These are phyloP conservation scores for Xylaria multiplex DNA, from an alignment of 2,329 filamentous ascomycete genomes.

Conservation along the genomic window DNA sequence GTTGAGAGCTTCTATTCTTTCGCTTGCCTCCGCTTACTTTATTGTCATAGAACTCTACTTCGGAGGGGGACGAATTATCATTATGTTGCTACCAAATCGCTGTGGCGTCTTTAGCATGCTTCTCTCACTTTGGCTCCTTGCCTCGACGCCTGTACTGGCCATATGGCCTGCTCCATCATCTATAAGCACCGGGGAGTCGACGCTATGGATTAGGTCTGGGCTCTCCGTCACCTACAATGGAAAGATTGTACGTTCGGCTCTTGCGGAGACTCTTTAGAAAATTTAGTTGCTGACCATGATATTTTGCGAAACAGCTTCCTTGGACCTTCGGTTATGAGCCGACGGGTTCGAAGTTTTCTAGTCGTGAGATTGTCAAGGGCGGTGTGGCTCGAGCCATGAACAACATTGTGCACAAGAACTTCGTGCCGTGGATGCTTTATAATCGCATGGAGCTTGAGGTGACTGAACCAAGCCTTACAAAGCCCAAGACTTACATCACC, in stretches of 20 bases:
- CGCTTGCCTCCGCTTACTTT: slow-evolving; percentile 28
- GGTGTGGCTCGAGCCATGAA: slow-evolving; percentile 68
- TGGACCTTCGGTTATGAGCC: slow-evolving; percentile 59
- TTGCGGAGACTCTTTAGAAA: slow-evolving; percentile 32
- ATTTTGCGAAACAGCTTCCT: slow-evolving; percentile 55
- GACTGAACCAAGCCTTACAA: slow-evolving; percentile 68
- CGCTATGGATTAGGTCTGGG: slow-evolving; percentile 63
- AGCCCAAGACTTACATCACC: slow-evolving; percentile 61
- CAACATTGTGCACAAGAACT: slow-evolving; percentile 72
- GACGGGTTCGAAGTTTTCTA: slow-evolving; percentile 54
- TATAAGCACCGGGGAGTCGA: slow-evolving; percentile 61
- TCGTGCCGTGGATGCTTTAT: slow-evolving; percentile 83
- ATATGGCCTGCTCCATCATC: slow-evolving; percentile 67
- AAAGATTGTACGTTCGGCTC: slow-evolving; percentile 58
- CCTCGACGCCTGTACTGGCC: slow-evolving; percentile 57
- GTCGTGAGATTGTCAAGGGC: slow-evolving; percentile 64
- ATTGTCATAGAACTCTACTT: slow-evolving; percentile 30
- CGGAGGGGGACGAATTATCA: slow-evolving; percentile 28
- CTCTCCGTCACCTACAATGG: slow-evolving; percentile 69
- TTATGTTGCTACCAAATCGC: slow-evolving; percentile 36
- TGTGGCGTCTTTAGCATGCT: slow-evolving; percentile 45
- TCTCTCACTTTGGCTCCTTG: slow-evolving; percentile 54
- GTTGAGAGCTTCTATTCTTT: slow-evolving; percentile 24
- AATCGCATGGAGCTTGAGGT: slow-evolving; percentile 64
- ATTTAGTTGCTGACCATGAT: slow-evolving; percentile 45